Evolutionary conservation across 169 alveolate genomes (phyloP).

Genomic region (Eimeria sp.): DNA sequence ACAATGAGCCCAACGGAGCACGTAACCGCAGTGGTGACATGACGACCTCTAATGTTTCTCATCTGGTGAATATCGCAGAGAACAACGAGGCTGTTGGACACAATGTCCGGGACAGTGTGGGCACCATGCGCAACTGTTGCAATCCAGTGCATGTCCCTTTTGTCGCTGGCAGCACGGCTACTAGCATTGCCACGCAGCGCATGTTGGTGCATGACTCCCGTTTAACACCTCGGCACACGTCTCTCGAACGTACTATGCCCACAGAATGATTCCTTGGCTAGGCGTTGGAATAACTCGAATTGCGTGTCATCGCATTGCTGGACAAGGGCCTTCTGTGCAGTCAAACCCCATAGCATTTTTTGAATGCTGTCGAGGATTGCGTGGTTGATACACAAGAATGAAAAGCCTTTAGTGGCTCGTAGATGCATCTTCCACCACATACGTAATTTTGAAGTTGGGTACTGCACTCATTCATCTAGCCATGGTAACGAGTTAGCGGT

Average conservation of each 20-base stretch:
- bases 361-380: neutral
- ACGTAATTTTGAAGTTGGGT: neutral
- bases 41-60: neutral
- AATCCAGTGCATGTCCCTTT: slow-evolving; percentile 52
- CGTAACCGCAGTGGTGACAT: slow-evolving; percentile 10
- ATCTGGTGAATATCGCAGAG: neutral
- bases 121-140: neutral
- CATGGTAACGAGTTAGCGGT: neutral
- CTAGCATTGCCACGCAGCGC: slow-evolving; percentile 57
- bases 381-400: neutral
- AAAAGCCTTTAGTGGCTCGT: neutral
- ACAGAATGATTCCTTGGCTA: neutral
- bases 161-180: slow-evolving; percentile 60
- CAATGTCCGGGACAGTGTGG: neutral
- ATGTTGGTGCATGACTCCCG: slow-evolving; percentile 60
- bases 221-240: slow-evolving; percentile 19
- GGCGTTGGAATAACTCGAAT: neutral
- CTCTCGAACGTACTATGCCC: neutral
- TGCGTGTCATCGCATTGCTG: neutral
- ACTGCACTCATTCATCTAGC: neutral
- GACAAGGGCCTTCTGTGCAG: neutral
- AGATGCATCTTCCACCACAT: neutral
- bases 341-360: neutral
- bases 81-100: neutral
- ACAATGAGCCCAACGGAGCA: slow-evolving; percentile 26